A percentile compares a stretch with the other conserved stretches of the same genome.
Evolutionary conservation across 441 rosid genomes (phyloP).

Genomic region (Erodium trifolium): DNA sequence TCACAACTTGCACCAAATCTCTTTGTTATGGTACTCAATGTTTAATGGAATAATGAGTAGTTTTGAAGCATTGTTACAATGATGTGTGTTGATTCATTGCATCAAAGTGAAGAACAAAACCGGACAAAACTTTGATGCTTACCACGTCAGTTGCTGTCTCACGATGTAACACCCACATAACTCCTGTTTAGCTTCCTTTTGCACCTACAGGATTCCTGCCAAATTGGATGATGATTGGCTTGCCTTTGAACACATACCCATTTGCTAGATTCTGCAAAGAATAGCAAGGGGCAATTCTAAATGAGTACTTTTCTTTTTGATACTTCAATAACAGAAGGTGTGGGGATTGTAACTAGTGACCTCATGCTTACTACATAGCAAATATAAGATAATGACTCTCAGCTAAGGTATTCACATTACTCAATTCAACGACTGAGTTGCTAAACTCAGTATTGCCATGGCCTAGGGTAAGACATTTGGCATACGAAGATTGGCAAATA

Average conservation of each 20-base stretch:
- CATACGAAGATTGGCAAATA: not conserved
- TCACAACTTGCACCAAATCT: too few relatives aligned
- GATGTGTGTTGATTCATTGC: not conserved
- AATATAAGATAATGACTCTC: not conserved
- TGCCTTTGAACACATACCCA: constrained; percentile 73
- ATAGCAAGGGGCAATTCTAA: constrained; percentile 2
- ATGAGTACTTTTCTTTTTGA: not conserved
- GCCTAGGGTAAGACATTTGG: not conserved
- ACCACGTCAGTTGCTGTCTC: not conserved
- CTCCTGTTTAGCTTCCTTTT: not conserved
- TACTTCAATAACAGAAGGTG: not conserved
- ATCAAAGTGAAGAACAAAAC: not conserved
- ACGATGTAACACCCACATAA: too few relatives aligned
- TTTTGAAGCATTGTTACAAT: not conserved
- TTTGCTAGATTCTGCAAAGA: constrained; percentile 71
- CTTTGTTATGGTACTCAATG: too few relatives aligned
- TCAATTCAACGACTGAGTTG: not conserved
- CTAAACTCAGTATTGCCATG: not conserved
- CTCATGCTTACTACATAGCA: not conserved
- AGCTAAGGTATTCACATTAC: not conserved
- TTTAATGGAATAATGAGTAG: too few relatives aligned
- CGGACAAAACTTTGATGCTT: not conserved
- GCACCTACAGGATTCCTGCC: constrained; percentile 61
- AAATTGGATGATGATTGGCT: constrained; percentile 93
- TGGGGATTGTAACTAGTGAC: not conserved